Evolutionary conservation across 2,329 filamentous ascomycete species (phyloP).

Genomic region (Xylariaceae sp.): DNA sequence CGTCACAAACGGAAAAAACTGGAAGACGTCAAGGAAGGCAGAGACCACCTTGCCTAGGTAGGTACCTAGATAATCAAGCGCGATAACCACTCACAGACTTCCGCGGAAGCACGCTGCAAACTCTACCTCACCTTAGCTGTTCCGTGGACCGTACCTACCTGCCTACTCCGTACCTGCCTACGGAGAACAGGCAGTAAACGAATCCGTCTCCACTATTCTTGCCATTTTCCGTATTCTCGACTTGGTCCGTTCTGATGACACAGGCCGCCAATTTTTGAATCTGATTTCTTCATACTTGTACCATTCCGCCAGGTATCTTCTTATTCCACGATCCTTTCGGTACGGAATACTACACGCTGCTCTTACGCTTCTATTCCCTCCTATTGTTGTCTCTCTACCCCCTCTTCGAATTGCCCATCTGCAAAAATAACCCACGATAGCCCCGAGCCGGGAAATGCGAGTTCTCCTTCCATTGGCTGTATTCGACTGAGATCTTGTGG

Average conservation of each 20-base stretch:
- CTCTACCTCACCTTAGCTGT: neutral
- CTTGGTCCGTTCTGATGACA: neutral
- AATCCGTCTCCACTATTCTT: neutral
- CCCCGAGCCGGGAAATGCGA: conserved; percentile 9
- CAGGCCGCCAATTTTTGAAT: neutral
- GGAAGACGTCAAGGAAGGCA: neutral
- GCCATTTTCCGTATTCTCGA: neutral
- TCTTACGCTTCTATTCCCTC: neutral
- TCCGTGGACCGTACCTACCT: neutral
- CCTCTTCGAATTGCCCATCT: neutral
- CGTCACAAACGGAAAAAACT: neutral
- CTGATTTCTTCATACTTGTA: neutral
- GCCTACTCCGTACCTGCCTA: too few species aligned
- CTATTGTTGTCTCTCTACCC: neutral
- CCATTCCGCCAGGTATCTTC: too few species aligned
- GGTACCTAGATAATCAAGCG: neutral
- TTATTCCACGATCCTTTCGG: too few species aligned
- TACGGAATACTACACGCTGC: neutral
- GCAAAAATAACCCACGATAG: neutral
- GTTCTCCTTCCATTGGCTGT: conserved; percentile 11
- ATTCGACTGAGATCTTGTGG: conserved; percentile 5
- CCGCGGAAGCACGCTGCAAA: neutral
- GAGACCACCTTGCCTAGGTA: neutral
- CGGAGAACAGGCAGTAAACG: too few species aligned
- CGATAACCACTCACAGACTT: conserved; percentile 1